Base-by-base conservation (phyloP, 371 early-diverging fungal genomes). In the Lichtheimia corymbifera region DNA sequence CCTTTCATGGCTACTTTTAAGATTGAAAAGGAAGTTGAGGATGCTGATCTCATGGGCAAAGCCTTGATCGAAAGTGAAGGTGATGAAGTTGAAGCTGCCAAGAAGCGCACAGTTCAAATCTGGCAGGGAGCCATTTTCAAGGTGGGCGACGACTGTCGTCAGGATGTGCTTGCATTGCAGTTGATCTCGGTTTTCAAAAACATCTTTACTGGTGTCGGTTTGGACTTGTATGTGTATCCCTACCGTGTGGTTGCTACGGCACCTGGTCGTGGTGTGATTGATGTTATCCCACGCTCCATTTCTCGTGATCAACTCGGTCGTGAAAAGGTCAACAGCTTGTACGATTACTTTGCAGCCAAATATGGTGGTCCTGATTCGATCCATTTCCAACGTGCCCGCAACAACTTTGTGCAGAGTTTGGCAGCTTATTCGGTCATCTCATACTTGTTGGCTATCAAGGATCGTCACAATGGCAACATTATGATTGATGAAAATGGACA, bases 401-500 rank as follows among this genome's bases (percentile, higher is more conserved):
- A 85, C 66, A 94, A 94, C 71, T 99, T 99, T 87, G 93, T 99
- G 13, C 92, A 93, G 66, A 94, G 94, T 64, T 86, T 96, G 28
- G 99, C 99, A 1, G 97, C 99, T 20, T 99, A 98, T 72, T 97
- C 98, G 6, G 86, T 99, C 17, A 89, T 99, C 30, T 87, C 94
- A 24, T 99, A 96, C 77, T 60, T 99, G 59, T 82, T 99, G 35
- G 95, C 96, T 68, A 93, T 99, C 74, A 99, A 99, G 77, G 99
- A 99, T 81, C 88, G 99, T 24, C 99, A 99, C 77, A 99, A 99
- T 74, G 99, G 99, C 53, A 99, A 99, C 77, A 98, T 99, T 62
- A 98, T 99, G 99, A 79, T 99, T 62, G 98, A 99, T 65, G 92
- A 95, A 53, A 84, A 91, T 54, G 99, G 99, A 0, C 97, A 98